Percentiles rank a stretch among this genome's conserved stretches.
Evolutionary conservation across 768 basidiomycete genomes (phyloP).

Genomic region (Russula sp.): DNA sequence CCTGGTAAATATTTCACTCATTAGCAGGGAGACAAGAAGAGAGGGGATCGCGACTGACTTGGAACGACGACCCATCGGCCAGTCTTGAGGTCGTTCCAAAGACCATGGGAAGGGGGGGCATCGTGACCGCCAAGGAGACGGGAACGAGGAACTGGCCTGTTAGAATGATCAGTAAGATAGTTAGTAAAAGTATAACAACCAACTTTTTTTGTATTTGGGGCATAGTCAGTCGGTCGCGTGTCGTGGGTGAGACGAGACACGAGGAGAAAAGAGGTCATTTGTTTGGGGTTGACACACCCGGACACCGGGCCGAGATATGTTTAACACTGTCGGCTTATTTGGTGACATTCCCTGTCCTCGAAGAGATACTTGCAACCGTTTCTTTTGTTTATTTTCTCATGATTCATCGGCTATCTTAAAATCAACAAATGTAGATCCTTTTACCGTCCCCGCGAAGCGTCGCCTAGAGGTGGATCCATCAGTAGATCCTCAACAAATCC

Average conservation of each 20-base stretch:
- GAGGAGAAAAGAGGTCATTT: no score
- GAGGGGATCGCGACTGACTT: constrained; percentile 37
- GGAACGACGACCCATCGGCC: constrained; percentile 73
- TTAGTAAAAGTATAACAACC: no score
- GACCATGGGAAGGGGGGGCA: constrained; percentile 28
- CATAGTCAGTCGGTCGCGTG: no score
- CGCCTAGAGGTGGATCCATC: constrained; percentile 25
- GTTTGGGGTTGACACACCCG: background rate
- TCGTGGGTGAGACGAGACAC: no score
- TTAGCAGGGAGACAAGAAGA: background rate
- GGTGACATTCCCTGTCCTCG: constrained; percentile 56
- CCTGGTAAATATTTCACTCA: constrained; percentile 32
- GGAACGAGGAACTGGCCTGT: no score
- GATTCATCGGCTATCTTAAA: constrained; percentile 34
- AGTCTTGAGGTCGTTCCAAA: constrained; percentile 48
- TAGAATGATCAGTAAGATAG: no score
- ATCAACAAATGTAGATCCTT: constrained; percentile 35
- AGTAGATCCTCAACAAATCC: background rate
- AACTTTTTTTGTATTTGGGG: no score
- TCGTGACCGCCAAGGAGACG: no score
- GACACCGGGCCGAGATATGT: constrained; percentile 41
- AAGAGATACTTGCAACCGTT: constrained; percentile 39
- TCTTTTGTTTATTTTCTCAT: constrained; percentile 66
- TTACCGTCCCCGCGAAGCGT: constrained; percentile 43
- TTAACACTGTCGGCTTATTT: constrained; percentile 56